Evolutionary conservation across 345 rosid genomes (phyloP).

Genomic region (Gossypium ekmanianum): DNA sequence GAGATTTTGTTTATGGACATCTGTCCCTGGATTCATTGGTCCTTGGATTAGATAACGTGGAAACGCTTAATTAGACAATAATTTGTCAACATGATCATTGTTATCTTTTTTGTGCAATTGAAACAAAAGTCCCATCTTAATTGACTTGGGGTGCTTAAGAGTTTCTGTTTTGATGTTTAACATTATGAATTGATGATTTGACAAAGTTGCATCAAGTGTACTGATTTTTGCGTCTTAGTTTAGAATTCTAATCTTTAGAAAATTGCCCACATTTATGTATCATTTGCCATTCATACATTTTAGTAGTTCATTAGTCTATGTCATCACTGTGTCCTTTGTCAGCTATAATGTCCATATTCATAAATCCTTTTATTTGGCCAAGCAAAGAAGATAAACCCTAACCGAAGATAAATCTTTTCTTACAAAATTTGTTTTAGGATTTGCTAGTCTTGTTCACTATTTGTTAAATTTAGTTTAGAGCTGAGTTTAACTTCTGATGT

Average conservation of each 20-base stretch:
- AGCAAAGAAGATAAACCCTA: neutral
- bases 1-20: neutral
- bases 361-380: neutral
- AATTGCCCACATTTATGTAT: neutral
- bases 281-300: neutral
- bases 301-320: constrained; percentile 1
- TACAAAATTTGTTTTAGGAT: neutral
- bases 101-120: neutral
- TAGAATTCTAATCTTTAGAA: constrained; percentile 4
- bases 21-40: neutral
- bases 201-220: neutral
- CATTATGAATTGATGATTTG: neutral
- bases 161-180: neutral
- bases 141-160: constrained; percentile 1
- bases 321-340: neutral
- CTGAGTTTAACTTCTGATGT: neutral
- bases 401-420: neutral
- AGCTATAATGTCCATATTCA: neutral
- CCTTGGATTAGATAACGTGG: neutral
- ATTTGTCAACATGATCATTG: neutral
- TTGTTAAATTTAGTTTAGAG: neutral
- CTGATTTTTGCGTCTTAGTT: neutral
- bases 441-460: neutral
- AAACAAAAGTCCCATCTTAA: neutral
- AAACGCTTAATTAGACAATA: neutral